These are phyloP conservation scores for Scedosporium minutisporum DNA, from an alignment of 2,329 filamentous ascomycete species.

Conservation along the genomic window DNA sequence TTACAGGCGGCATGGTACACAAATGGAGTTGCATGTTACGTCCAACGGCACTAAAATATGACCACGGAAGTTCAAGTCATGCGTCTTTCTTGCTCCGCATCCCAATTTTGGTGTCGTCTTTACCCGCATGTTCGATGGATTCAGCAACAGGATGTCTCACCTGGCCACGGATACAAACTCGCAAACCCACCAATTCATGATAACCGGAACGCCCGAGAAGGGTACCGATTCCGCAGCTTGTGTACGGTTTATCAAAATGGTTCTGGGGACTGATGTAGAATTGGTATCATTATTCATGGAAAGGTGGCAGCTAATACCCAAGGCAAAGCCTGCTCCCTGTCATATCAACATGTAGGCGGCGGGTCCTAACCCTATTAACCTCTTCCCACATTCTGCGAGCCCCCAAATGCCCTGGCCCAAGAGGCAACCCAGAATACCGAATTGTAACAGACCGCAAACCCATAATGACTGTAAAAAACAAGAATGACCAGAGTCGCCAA, in stretches of 20 bases:
- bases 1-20: constrained; percentile 9
- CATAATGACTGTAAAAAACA: constrained; percentile 1
- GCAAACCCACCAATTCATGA: background rate
- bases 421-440: too few relatives aligned
- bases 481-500: background rate
- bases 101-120: background rate
- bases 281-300: background rate
- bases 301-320: background rate
- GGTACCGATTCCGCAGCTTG: too few relatives aligned
- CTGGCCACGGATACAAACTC: background rate
- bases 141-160: too few relatives aligned
- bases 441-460: too few relatives aligned
- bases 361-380: too few relatives aligned
- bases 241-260: too few relatives aligned
- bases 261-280: background rate
- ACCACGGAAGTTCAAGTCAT: constrained; percentile 6
- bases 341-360: too few relatives aligned
- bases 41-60: constrained; percentile 5
- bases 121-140: background rate
- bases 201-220: too few relatives aligned
- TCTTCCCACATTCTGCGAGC: too few relatives aligned
- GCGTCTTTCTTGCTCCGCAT: background rate
- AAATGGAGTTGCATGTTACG: constrained; percentile 8
- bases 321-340: too few relatives aligned
- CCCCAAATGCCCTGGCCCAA: too few relatives aligned